These are phyloP conservation scores for Fistulinella cinereoalba DNA, from an alignment of 1,284 basidiomycete genomes.

Conservation along the genomic window DNA sequence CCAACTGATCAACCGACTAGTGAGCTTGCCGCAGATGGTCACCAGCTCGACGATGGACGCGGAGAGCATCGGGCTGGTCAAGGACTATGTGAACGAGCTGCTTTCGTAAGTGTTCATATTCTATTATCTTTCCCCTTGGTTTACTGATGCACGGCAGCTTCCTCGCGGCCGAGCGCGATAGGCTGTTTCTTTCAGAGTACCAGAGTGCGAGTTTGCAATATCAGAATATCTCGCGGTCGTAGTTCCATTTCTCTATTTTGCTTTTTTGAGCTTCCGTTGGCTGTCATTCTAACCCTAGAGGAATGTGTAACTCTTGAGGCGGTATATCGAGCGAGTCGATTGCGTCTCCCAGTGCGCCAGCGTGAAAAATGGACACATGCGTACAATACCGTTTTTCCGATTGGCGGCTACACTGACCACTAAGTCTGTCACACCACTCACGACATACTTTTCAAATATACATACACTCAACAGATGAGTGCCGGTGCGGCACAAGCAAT, in stretches of 20 bases:
- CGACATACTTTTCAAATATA: no score
- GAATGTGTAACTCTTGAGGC: no score
- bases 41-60: slow-evolving; percentile 88
- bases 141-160: slow-evolving; percentile 46
- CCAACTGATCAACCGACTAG: slow-evolving; percentile 36
- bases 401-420: no score
- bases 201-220: slow-evolving; percentile 70
- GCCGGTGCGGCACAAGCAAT: no score
- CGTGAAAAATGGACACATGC: no score
- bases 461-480: no score
- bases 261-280: not conserved
- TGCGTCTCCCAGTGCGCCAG: no score
- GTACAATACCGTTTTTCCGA: no score
- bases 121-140: not conserved
- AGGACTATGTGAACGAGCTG: slow-evolving; percentile 90
- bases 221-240: slow-evolving; percentile 71
- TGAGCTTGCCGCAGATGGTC: slow-evolving; percentile 79
- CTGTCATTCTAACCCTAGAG: no score
- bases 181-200: slow-evolving; percentile 72
- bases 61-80: slow-evolving; percentile 79
- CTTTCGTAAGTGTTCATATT: slow-evolving; percentile 60
- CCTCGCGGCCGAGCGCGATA: slow-evolving; percentile 62
- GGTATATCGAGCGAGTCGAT: no score
- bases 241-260: slow-evolving; percentile 14
- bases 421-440: no score